These are phyloP conservation scores for Botrytis pseudocinerea DNA, from an alignment of 2,329 filamentous ascomycete species.

Conservation along the genomic window DNA sequence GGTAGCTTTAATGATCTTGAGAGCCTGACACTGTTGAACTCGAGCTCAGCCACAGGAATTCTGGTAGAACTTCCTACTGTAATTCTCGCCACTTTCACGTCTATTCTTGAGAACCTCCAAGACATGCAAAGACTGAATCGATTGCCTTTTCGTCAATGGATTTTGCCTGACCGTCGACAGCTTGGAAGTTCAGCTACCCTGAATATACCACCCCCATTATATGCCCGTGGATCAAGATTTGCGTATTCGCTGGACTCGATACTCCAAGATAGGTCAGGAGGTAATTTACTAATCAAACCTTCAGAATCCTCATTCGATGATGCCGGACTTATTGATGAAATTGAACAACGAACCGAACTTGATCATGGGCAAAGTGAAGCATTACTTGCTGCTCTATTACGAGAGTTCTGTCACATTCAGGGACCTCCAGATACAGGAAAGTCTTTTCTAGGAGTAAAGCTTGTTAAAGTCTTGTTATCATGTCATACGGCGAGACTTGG, in stretches of 20 bases:
- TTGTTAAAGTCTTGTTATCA: constrained; percentile 41
- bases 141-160: constrained; percentile 19
- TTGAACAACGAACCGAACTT: constrained; percentile 30
- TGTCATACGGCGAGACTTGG: constrained; percentile 37
- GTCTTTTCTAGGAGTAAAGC: constrained; percentile 36
- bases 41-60: neutral
- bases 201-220: constrained; percentile 31
- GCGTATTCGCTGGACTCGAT: constrained; percentile 28
- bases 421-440: constrained; percentile 38
- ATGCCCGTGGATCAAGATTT: constrained; percentile 27
- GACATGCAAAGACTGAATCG: constrained; percentile 3
- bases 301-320: constrained; percentile 21
- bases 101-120: constrained; percentile 20
- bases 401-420: constrained; percentile 47
- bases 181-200: neutral
- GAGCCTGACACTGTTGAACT: neutral
- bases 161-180: constrained; percentile 10
- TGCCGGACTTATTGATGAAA: constrained; percentile 26
- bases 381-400: constrained; percentile 32
- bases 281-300: constrained; percentile 16
- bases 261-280: constrained; percentile 26
- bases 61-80: constrained; percentile 10
- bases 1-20: neutral
- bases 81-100: constrained; percentile 10
- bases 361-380: constrained; percentile 45